phyloP scores from a whole-genome alignment of 306 rosid genomes.

The Purshia tridentata region DNA sequence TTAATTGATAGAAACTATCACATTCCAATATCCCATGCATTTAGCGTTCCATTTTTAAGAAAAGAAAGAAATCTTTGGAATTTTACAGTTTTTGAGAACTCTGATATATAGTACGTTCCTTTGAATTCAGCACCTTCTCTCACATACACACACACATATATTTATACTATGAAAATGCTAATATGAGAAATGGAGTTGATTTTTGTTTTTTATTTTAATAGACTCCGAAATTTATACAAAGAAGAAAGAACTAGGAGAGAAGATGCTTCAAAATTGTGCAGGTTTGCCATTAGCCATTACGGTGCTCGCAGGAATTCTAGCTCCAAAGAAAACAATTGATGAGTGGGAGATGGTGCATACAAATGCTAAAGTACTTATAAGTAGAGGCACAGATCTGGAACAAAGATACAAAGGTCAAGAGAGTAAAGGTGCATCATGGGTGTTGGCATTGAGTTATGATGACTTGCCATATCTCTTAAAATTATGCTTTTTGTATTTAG shows the following conservation, averaged over 20 bases:
- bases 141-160: too few relatives aligned
- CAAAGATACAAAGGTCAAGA: neutral
- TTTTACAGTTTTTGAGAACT: too few relatives aligned
- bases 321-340: neutral
- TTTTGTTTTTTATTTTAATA: neutral
- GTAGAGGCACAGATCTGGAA: neutral
- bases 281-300: slow-evolving; percentile 16
- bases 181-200: neutral
- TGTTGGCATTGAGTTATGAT: slow-evolving; percentile 20
- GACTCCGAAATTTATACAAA: neutral
- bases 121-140: too few relatives aligned
- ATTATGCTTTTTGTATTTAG: slow-evolving; percentile 10
- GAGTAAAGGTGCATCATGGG: neutral
- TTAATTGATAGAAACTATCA: too few relatives aligned
- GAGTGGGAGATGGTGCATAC: slow-evolving; percentile 5
- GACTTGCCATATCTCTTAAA: slow-evolving; percentile 4
- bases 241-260: neutral
- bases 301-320: neutral
- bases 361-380: neutral
- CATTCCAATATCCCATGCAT: too few relatives aligned
- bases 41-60: too few relatives aligned
- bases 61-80: too few relatives aligned
- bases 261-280: neutral
- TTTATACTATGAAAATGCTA: neutral
- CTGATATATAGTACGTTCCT: too few relatives aligned